phyloP scores from a whole-genome alignment of 768 basidiomycete genomes.

The Austroboletus eburneus region DNA sequence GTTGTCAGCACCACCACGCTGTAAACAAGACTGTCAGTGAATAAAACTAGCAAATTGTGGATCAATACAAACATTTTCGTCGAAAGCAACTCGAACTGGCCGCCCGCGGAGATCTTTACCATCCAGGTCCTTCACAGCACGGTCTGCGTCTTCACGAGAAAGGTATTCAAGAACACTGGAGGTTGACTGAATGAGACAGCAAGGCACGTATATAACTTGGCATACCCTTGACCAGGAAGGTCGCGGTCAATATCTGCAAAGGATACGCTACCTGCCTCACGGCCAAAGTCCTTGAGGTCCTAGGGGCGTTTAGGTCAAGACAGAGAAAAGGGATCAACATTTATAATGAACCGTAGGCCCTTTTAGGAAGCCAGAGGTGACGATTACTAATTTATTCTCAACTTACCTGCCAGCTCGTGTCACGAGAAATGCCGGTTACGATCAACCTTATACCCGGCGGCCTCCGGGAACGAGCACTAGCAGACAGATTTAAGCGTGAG shows the following conservation, averaged over 20 bases:
- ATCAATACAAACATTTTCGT: slow-evolving; percentile 50
- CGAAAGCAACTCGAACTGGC: slow-evolving; percentile 65
- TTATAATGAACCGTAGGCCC: slow-evolving; percentile 21
- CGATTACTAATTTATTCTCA: slow-evolving; percentile 5
- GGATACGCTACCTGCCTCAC: slow-evolving; percentile 87
- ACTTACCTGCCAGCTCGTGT: slow-evolving; percentile 99
- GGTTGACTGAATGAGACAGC: slow-evolving; percentile 3
- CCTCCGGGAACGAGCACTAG: slow-evolving; percentile 62
- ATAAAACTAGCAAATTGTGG: background rate
- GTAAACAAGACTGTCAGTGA: background rate
- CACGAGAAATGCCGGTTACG: slow-evolving; percentile 86
- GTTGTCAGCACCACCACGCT: slow-evolving; percentile 70
- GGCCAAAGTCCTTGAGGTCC: slow-evolving; percentile 98
- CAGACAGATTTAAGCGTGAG: slow-evolving; percentile 19
- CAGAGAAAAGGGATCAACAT: slow-evolving; percentile 5
- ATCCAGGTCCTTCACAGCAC: slow-evolving; percentile 84
- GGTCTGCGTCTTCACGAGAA: slow-evolving; percentile 85
- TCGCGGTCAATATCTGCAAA: slow-evolving; percentile 95
- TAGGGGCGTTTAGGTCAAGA: slow-evolving; percentile 41
- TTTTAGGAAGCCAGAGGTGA: slow-evolving; percentile 3
- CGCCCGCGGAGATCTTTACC: slow-evolving; percentile 85
- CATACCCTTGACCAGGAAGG: slow-evolving; percentile 81
- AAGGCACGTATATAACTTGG: slow-evolving; percentile 1
- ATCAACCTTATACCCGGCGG: slow-evolving; percentile 80
- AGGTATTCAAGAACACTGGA: slow-evolving; percentile 86